A percentile compares a stretch with the other conserved stretches of the same genome.
Conservation (phyloP, 2,329 filamentous ascomycete species). For the Neofusicoccum umdonicola region DNA sequence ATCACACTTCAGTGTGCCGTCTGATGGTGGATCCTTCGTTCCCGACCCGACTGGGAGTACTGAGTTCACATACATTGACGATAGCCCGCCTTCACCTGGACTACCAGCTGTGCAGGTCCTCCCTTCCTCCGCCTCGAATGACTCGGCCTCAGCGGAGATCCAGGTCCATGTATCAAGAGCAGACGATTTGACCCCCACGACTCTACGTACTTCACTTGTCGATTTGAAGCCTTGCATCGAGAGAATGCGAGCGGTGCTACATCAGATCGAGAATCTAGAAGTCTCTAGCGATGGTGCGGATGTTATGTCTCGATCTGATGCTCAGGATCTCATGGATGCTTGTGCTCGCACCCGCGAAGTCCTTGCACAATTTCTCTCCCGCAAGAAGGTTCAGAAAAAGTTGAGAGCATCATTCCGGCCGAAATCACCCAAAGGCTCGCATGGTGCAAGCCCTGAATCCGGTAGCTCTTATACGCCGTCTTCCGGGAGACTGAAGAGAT, state of each 20-base stretch:
- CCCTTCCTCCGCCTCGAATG: background rate
- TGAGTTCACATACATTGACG: constrained; percentile 6
- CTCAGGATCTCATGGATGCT: background rate
- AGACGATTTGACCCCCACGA: background rate
- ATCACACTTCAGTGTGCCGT: background rate
- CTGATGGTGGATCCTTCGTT: background rate
- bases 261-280: background rate
- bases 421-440: background rate
- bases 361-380: background rate
- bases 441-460: background rate
- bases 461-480: background rate
- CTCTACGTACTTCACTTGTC: background rate
- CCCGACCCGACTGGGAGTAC: background rate
- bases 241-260: background rate
- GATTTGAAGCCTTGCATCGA: background rate
- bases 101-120: background rate
- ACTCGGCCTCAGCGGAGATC: background rate
- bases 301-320: background rate
- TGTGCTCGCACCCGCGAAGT: background rate
- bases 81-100: background rate
- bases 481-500: background rate
- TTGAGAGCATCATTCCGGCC: background rate
- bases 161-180: background rate
- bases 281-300: background rate
- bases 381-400: background rate